These are phyloP conservation scores for Ceratobasidium sp. DNA, from an alignment of 1,284 basidiomycete genomes.

Conservation along the genomic window DNA sequence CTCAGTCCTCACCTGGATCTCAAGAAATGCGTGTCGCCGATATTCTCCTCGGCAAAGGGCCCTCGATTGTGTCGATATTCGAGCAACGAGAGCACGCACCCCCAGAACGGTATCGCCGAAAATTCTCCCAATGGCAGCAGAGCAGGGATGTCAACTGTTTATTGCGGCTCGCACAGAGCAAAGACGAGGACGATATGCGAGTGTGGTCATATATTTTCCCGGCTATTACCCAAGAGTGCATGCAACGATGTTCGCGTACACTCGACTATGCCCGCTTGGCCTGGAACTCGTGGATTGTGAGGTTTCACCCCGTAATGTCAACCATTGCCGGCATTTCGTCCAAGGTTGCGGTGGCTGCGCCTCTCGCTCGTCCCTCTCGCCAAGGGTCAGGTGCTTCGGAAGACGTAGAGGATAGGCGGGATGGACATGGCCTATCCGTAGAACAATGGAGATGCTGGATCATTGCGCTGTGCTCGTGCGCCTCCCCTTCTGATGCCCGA, in stretches of 20 bases:
- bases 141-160: conserved; percentile 41
- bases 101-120: conserved; percentile 37
- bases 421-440: conserved; percentile 55
- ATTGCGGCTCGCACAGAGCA: conserved; percentile 59
- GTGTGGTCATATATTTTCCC: conserved; percentile 80
- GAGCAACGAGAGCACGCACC: conserved; percentile 36
- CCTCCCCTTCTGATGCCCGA: conserved; percentile 70
- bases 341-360: conserved; percentile 51
- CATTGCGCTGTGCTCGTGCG: conserved; percentile 82
- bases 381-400: conserved; percentile 41
- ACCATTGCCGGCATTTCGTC: conserved; percentile 72
- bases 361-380: conserved; percentile 43
- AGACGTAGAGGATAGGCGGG: conserved; percentile 38
- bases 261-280: conserved; percentile 67
- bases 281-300: conserved; percentile 69
- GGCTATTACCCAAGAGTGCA: conserved; percentile 65
- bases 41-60: conserved; percentile 62
- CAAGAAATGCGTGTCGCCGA: conserved; percentile 59
- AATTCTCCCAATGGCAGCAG: conserved; percentile 32
- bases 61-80: conserved; percentile 62
- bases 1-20: conserved; percentile 55
- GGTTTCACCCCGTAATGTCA: conserved; percentile 73
- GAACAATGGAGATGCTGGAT: conserved; percentile 92
- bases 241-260: conserved; percentile 60
- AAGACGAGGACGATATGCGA: conserved; percentile 68